A percentile compares a stretch with the other conserved stretches of the same genome.
Conservation (phyloP, 108 stramenopile species). For the Stephanodiscus triporus region DNA sequence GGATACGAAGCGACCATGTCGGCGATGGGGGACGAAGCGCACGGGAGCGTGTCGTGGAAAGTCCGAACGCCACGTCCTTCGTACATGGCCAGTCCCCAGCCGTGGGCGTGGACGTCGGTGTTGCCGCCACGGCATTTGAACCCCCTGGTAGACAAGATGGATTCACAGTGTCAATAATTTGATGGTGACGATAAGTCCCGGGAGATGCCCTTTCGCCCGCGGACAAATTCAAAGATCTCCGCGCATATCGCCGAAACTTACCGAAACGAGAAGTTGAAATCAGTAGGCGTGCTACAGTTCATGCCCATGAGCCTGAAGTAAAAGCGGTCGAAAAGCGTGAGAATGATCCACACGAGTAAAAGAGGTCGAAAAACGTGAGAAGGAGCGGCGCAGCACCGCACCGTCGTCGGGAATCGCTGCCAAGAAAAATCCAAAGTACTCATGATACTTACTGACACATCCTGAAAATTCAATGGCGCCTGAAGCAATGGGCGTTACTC, state of each 20-base stretch:
- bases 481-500: no score
- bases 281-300: conserved; percentile 76
- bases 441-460: conserved; percentile 7
- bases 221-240: not conserved
- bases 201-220: not conserved
- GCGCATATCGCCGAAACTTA: not conserved
- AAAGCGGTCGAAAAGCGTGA: not conserved
- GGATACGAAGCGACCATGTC: conserved; percentile 74
- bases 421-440: not conserved
- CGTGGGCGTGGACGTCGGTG: conserved; percentile 84
- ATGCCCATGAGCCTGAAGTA: conserved; percentile 61
- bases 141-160: conserved; percentile 26
- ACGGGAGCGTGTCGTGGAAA: conserved; percentile 78
- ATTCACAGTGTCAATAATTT: not conserved
- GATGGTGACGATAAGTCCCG: not conserved
- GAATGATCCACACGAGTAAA: not conserved
- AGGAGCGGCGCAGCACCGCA: no score
- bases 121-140: conserved; percentile 79
- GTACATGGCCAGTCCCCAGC: conserved; percentile 87
- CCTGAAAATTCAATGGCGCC: not conserved
- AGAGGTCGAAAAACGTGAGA: not conserved
- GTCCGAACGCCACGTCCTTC: conserved; percentile 79
- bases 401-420: no score
- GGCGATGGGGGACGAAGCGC: conserved; percentile 73
- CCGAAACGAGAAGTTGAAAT: conserved; percentile 81